Evolutionary conservation across 202 grass and related monocot genomes (phyloP).

Genomic region (Tripidium arundinaceum): DNA sequence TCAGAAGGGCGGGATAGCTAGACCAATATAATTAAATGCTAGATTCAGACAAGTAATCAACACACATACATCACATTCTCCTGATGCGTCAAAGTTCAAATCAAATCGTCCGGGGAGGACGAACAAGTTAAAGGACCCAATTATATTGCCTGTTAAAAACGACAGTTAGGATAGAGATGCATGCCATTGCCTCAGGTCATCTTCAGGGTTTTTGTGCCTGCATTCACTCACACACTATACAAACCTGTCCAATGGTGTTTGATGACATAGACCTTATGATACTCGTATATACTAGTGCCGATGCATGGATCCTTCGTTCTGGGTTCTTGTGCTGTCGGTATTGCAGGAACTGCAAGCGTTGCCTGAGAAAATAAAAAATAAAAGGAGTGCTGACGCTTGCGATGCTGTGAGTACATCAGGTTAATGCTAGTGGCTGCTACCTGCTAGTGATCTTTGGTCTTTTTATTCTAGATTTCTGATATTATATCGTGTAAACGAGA

Average conservation of each 20-base stretch:
- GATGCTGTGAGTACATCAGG: too few relatives aligned
- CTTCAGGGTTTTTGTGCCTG: background rate
- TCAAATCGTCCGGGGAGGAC: background rate
- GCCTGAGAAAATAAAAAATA: background rate
- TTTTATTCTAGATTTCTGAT: too few relatives aligned
- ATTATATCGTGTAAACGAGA: too few relatives aligned
- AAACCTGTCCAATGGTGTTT: background rate
- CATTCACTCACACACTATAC: background rate
- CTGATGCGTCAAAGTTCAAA: constrained; percentile 25
- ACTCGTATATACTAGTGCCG: constrained; percentile 22
- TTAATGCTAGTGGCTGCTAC: too few relatives aligned
- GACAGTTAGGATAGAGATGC: constrained; percentile 11
- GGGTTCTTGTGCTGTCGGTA: constrained; percentile 28
- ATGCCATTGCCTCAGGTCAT: constrained; percentile 23
- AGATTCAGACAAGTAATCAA: constrained; percentile 19
- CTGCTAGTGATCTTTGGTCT: too few relatives aligned
- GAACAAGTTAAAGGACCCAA: background rate
- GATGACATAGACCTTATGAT: constrained; percentile 22
- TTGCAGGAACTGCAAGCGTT: background rate
- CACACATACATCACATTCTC: constrained; percentile 8
- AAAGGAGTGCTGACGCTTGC: background rate
- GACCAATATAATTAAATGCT: constrained; percentile 29
- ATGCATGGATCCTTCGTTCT: constrained; percentile 12
- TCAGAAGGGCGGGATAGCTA: constrained; percentile 25
- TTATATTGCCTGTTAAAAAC: constrained; percentile 32